Evolutionary conservation across 2,329 filamentous ascomycete species (phyloP).

Genomic region (Polytolypa hystricis): DNA sequence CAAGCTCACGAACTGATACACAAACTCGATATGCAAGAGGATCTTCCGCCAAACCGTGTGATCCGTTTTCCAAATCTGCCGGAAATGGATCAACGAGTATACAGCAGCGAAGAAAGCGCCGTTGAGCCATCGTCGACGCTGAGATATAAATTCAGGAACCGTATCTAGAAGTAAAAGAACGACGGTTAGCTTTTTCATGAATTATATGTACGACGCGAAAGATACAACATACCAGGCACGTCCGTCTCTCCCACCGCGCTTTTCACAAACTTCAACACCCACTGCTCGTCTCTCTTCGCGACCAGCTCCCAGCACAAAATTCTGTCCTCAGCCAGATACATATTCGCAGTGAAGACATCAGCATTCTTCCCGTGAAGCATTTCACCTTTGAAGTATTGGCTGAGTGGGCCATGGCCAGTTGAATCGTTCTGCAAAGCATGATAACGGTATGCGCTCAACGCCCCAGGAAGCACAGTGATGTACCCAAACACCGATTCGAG

Average conservation of each 20-base stretch:
- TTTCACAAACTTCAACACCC: constrained; percentile 98
- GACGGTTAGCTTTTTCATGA: neutral
- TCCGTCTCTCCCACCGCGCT: constrained; percentile 94
- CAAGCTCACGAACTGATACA: constrained; percentile 88
- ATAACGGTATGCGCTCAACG: constrained; percentile 88
- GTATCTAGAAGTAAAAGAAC: constrained; percentile 47
- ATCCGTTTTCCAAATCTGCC: constrained; percentile 85
- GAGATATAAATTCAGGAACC: constrained; percentile 93
- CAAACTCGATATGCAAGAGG: constrained; percentile 83
- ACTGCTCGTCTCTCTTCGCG: constrained; percentile 84
- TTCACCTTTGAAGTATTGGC: constrained; percentile 98
- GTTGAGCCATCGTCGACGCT: constrained; percentile 93
- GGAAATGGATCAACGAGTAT: constrained; percentile 91
- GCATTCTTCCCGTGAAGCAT: constrained; percentile 92
- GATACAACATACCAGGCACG: constrained; percentile 59
- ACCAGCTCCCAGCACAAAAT: constrained; percentile 98
- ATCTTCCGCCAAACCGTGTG: constrained; percentile 83
- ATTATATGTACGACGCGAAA: constrained; percentile 15
- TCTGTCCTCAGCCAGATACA: constrained; percentile 97
- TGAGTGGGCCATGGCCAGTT: constrained; percentile 85
- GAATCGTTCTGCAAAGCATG: constrained; percentile 94
- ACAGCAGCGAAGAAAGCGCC: constrained; percentile 97
- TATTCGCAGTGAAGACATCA: constrained; percentile 95
- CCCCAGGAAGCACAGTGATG: constrained; percentile 92
- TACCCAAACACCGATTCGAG: constrained; percentile 96